These are phyloP conservation scores for Pythium sp. DNA, from an alignment of 352 stramenopile genomes.

Conservation along the genomic window DNA sequence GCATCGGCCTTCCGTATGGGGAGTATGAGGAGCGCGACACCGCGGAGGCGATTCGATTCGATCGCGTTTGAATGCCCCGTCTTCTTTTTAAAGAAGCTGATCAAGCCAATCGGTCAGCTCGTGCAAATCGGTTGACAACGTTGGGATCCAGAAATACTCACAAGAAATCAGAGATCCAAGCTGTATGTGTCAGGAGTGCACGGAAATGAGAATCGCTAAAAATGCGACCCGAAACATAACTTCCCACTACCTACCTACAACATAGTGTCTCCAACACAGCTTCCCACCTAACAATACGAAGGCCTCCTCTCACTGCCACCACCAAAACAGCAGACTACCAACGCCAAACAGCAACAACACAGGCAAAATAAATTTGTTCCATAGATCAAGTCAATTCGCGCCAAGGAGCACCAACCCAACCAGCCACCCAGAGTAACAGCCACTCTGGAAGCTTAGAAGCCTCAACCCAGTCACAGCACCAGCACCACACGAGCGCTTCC, in stretches of 20 bases:
- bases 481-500: too few species aligned
- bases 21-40: too few species aligned
- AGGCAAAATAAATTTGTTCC: constrained; percentile 15
- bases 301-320: not conserved
- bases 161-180: not conserved
- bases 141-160: not conserved
- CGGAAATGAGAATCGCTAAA: not conserved
- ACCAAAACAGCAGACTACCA: not conserved
- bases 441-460: not conserved
- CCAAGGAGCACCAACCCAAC: not conserved
- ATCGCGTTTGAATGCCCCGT: not conserved
- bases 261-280: too few species aligned
- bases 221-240: too few species aligned
- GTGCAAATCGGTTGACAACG: not conserved
- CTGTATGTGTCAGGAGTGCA: not conserved
- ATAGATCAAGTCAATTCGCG: constrained; percentile 15
- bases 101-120: not conserved
- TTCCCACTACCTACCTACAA: too few species aligned
- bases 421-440: not conserved
- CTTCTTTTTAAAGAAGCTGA: not conserved
- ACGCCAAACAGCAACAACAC: not conserved
- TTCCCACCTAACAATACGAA: too few species aligned
- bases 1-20: too few species aligned
- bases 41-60: too few species aligned
- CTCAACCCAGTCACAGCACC: too few species aligned